These are phyloP conservation scores for Ricinus communis DNA, from an alignment of 345 rosid genomes.

Conservation along the genomic window DNA sequence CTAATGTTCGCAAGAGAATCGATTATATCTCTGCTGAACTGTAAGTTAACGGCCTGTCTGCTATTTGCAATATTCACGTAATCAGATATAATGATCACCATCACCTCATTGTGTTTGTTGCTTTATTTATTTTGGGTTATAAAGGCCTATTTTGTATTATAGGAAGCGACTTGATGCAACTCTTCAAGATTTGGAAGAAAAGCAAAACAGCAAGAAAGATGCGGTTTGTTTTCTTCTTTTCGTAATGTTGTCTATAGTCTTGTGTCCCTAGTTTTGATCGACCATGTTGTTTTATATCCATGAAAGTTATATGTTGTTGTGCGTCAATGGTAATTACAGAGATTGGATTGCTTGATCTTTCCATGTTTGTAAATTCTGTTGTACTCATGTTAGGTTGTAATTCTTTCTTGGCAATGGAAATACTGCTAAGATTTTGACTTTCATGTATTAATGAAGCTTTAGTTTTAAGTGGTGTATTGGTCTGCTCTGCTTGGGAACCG, in stretches of 20 bases:
- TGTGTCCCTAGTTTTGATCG: background rate
- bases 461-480: no score
- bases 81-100: no score
- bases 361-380: no score
- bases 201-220: constrained; percentile 89
- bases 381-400: background rate
- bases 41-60: no score
- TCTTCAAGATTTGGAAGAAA: constrained; percentile 89
- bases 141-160: background rate
- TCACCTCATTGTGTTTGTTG: background rate
- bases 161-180: constrained; percentile 91
- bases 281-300: background rate
- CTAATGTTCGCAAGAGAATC: constrained; percentile 89
- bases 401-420: background rate
- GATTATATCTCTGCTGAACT: constrained; percentile 91
- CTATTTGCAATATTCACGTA: no score
- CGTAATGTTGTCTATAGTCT: background rate
- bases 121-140: background rate
- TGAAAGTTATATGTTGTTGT: background rate
- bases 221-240: constrained; percentile 46
- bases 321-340: no score
- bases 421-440: background rate
- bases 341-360: no score
- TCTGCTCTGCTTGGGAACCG: no score
- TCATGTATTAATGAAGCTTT: no score